These are phyloP conservation scores for Cytospora piceae DNA, from an alignment of 2,329 filamentous ascomycete species.

Conservation along the genomic window DNA sequence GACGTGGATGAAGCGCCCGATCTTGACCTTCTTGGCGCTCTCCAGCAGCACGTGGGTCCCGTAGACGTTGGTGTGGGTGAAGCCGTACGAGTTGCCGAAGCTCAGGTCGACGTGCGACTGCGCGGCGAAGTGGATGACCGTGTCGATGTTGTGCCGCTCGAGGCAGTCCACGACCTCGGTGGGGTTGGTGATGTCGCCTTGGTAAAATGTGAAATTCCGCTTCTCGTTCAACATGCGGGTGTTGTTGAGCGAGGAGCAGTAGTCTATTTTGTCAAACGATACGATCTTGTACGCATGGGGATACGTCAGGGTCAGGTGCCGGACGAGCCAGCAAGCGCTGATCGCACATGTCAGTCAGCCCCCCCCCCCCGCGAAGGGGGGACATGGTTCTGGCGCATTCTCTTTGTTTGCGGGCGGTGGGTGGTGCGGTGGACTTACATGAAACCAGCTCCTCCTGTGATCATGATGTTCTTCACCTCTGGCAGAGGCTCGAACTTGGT, in stretches of 20 bases:
- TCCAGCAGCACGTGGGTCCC: conserved; percentile 84
- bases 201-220: conserved; percentile 77
- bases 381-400: neutral
- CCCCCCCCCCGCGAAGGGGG: neutral
- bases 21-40: conserved; percentile 70
- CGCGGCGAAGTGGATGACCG: conserved; percentile 83
- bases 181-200: conserved; percentile 76
- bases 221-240: conserved; percentile 68
- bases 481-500: conserved; percentile 71
- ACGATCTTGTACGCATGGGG: conserved; percentile 75
- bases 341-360: conserved; percentile 33
- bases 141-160: conserved; percentile 73
- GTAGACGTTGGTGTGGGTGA: conserved; percentile 81
- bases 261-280: conserved; percentile 84
- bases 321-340: conserved; percentile 82
- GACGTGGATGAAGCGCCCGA: conserved; percentile 78
- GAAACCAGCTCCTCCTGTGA: conserved; percentile 84
- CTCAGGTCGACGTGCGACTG: conserved; percentile 82
- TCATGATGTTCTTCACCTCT: conserved; percentile 78
- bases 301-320: conserved; percentile 76
- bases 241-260: conserved; percentile 81
- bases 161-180: conserved; percentile 72
- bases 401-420: neutral
- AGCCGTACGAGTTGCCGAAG: conserved; percentile 81
- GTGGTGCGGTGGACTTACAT: conserved; percentile 60